Percentiles rank a stretch among this genome's conserved stretches.
Evolutionary conservation across 495 filamentous ascomycete genomes (phyloP).

Genomic region (Hyaloscypha variabilis): DNA sequence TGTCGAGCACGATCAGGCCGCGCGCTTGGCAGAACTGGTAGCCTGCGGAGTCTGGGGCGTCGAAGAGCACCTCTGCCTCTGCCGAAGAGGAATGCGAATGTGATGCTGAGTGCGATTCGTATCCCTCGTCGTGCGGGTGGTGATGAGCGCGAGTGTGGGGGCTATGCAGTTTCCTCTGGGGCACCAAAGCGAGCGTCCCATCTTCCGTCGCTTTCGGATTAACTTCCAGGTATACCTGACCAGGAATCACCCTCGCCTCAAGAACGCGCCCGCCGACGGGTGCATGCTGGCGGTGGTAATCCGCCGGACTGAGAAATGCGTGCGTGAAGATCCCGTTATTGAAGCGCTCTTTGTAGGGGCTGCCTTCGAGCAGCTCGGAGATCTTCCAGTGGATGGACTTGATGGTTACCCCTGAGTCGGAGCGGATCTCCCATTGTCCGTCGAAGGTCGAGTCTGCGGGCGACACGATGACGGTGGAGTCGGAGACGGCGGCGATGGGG

Average conservation of each 20-base stretch:
- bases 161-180: slow-evolving; percentile 3
- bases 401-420: slow-evolving; percentile 7
- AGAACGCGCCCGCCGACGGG: slow-evolving; percentile 7
- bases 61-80: neutral
- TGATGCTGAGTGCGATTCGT: no score
- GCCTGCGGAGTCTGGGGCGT: neutral
- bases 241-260: neutral
- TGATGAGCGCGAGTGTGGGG: neutral
- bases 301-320: slow-evolving; percentile 3
- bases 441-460: slow-evolving; percentile 9
- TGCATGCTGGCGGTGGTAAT: slow-evolving; percentile 6
- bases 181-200: neutral
- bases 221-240: slow-evolving; percentile 5
- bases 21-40: slow-evolving; percentile 3
- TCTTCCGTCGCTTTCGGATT: neutral
- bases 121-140: no score
- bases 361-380: slow-evolving; percentile 3
- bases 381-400: slow-evolving; percentile 12
- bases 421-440: slow-evolving; percentile 12
- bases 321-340: slow-evolving; percentile 12
- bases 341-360: slow-evolving; percentile 6
- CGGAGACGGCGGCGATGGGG: neutral
- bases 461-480: slow-evolving; percentile 3
- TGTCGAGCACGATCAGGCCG: slow-evolving; percentile 7
- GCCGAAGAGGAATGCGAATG: no score